Percentiles rank a stretch among this genome's conserved stretches.
Conservation (phyloP, 169 alveolate genomes). For the Plasmodium adleri region DNA sequence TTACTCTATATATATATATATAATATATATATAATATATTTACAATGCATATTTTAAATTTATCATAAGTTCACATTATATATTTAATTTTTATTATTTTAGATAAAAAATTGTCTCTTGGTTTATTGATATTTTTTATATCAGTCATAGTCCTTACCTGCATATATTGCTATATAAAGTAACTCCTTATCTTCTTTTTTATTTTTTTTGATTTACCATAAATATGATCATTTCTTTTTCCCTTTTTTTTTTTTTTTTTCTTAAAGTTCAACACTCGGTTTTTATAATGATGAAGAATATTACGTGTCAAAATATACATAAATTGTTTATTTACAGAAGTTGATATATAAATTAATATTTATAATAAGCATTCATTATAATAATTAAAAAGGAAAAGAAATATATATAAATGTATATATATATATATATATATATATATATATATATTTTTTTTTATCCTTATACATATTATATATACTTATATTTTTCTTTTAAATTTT, state of each 20-base stretch:
- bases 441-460: not conserved
- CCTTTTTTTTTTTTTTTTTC: not conserved
- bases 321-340: not conserved
- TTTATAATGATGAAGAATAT: constrained; percentile 72
- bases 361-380: too few species aligned
- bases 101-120: constrained; percentile 67
- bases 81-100: constrained; percentile 1
- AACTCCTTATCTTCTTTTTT: constrained; percentile 25
- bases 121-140: constrained; percentile 48
- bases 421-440: too few species aligned
- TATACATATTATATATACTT: too few species aligned
- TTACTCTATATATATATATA: not conserved
- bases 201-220: constrained; percentile 2
- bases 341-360: too few species aligned
- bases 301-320: constrained; percentile 50
- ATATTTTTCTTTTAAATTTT: too few species aligned
- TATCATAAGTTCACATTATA: not conserved
- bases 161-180: constrained; percentile 67
- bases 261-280: constrained; percentile 44
- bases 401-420: too few species aligned
- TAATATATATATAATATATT: not conserved
- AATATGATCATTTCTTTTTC: constrained; percentile 31
- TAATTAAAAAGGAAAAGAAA: too few species aligned
- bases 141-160: constrained; percentile 31
- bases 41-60: not conserved